Evolutionary conservation across 352 stramenopile species (phyloP).

Genomic region (Globisporangium mamillatum): DNA sequence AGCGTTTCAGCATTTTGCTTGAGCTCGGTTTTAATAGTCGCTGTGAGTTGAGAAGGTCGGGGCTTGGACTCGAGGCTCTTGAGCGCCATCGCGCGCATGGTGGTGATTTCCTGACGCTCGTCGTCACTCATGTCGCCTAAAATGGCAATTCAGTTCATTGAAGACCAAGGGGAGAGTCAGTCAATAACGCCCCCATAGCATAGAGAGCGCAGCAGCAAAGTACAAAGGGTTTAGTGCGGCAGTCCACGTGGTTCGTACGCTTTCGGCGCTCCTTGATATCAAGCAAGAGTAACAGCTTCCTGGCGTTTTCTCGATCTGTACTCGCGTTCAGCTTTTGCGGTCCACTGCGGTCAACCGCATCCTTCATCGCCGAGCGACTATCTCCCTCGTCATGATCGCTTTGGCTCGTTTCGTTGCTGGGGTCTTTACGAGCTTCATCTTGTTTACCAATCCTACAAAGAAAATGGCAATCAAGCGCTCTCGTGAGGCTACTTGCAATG

Average conservation of each 20-base stretch:
- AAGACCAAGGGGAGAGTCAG: not conserved
- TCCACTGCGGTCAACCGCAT: conserved; percentile 4
- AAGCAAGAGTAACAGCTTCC: conserved; percentile 24
- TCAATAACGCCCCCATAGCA: not conserved
- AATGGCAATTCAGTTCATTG: not conserved
- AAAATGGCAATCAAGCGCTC: not conserved
- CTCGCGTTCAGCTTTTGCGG: not conserved
- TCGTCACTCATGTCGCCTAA: conserved; percentile 10
- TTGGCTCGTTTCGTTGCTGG: not conserved
- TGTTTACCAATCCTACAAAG: not conserved
- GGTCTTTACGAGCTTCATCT: not conserved
- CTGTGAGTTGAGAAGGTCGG: not conserved
- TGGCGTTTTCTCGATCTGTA: conserved; percentile 3
- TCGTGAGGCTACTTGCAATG: not conserved
- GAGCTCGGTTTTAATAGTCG: not conserved
- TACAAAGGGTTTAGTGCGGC: not conserved
- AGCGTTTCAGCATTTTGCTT: not conserved
- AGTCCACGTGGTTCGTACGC: conserved; percentile 12
- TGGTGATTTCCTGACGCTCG: conserved; percentile 2
- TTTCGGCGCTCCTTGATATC: conserved; percentile 16
- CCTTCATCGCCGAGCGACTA: not conserved
- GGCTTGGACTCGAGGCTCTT: conserved; percentile 6
- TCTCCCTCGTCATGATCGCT: not conserved
- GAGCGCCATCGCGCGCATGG: conserved; percentile 2
- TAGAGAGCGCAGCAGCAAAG: not conserved